Conservation (phyloP, 306 rosid genomes). For the Abrus precatorius region DNA sequence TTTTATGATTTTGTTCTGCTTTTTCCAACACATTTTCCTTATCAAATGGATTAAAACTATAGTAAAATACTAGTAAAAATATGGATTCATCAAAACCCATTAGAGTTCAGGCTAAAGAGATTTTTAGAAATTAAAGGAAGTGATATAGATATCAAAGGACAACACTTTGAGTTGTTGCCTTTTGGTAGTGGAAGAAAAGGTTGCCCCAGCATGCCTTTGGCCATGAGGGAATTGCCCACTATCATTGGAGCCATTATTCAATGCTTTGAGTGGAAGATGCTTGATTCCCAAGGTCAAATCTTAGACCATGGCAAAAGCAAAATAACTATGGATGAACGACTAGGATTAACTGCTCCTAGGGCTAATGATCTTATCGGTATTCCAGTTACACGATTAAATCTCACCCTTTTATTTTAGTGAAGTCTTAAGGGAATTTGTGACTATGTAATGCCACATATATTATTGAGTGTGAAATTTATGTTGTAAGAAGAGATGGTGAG, state of each 20-base stretch:
- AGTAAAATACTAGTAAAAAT: no score
- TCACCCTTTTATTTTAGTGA: slow-evolving; percentile 10
- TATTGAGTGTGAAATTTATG: no score
- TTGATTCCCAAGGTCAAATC: no score
- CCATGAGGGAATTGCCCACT: slow-evolving; percentile 55
- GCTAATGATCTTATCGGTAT: slow-evolving; percentile 22
- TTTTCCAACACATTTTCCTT: no score
- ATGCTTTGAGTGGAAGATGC: background rate
- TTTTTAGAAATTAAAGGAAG: slow-evolving; percentile 32
- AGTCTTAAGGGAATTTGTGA: background rate
- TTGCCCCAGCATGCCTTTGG: slow-evolving; percentile 62
- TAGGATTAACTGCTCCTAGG: no score
- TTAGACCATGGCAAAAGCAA: no score
- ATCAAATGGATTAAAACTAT: no score
- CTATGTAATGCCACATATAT: no score
- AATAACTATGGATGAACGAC: no score
- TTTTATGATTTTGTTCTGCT: no score
- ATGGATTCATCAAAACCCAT: no score
- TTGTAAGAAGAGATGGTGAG: no score
- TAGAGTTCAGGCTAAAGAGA: slow-evolving; percentile 51
- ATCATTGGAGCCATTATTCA: slow-evolving; percentile 57
- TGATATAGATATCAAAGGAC: slow-evolving; percentile 42
- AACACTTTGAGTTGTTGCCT: slow-evolving; percentile 52
- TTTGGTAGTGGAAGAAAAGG: slow-evolving; percentile 70
- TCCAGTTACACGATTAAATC: slow-evolving; percentile 50